phyloP scores from a whole-genome alignment of 495 filamentous ascomycete genomes.

The Daldinia loculata region DNA sequence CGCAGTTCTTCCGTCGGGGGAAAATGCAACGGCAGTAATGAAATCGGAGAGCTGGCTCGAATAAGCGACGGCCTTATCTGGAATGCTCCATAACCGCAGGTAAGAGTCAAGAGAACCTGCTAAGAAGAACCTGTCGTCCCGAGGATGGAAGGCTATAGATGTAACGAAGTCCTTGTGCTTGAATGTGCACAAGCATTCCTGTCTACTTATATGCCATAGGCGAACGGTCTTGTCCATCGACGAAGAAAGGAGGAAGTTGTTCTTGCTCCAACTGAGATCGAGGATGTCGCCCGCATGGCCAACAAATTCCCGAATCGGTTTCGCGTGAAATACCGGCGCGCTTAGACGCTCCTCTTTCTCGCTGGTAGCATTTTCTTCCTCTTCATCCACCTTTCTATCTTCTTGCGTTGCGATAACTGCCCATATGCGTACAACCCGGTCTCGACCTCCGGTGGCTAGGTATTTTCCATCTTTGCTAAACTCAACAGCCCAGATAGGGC shows the following conservation, averaged over 20 bases:
- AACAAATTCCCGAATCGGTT: conserved; percentile 78
- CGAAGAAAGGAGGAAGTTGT: conserved; percentile 95
- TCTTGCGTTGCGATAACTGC: conserved; percentile 83
- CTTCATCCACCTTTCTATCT: conserved; percentile 75
- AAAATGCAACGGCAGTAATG: conserved; percentile 92
- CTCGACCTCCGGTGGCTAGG: conserved; percentile 87
- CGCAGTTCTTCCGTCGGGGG: conserved; percentile 87
- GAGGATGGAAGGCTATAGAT: conserved; percentile 91
- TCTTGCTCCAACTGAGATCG: conserved; percentile 98
- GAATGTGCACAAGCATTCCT: conserved; percentile 92
- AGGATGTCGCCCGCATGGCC: conserved; percentile 89
- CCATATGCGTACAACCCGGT: conserved; percentile 89
- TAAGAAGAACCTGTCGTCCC: conserved; percentile 95
- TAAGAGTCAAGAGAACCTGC: conserved; percentile 95
- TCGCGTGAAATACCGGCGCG: conserved; percentile 88
- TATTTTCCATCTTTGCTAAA: conserved; percentile 95
- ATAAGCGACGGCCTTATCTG: conserved; percentile 93
- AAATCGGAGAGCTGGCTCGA: conserved; percentile 84
- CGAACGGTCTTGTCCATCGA: conserved; percentile 99
- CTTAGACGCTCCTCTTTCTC: conserved; percentile 71
- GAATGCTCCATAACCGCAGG: conserved; percentile 94
- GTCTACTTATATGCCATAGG: conserved; percentile 87
- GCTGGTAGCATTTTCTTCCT: conserved; percentile 69
- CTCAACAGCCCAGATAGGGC: conserved; percentile 88
- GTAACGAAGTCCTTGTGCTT: conserved; percentile 97